Evolutionary conservation across 148 eudicot species (phyloP), one percentile per base, ranked within the genome.

Genomic region (Rhododendron williamsianum): DNA sequence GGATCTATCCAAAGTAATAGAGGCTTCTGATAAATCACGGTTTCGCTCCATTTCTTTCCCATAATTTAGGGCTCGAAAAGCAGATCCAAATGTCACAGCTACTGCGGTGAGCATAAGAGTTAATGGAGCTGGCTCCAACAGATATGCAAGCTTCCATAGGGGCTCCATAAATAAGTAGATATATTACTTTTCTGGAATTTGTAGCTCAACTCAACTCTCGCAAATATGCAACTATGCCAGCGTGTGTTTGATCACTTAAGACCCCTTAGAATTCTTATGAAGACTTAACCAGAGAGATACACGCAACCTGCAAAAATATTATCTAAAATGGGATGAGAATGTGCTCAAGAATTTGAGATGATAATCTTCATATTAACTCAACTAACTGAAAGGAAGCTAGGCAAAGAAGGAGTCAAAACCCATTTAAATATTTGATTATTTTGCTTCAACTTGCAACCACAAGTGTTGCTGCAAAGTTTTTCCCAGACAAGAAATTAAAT

Each of bases 31-130:
- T 2, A 93, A 87, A 76, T 97, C 98, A 72, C 94, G 98, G 86
- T 95, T 97, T n/a, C 91, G 85, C 83, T 94, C 99, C 99, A 97
- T 97, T 87, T 95, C 98, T 86, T 95, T 97, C 33, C 98, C 95
- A 84, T 95, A 93, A 87, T 89, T 92, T 77, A 97, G 90, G 85
- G 99, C 98, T 84, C 99, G 92, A 84, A 93, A 93, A 81, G 99
- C 99, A 71, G 99, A 94, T 48, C 92, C 98, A 86, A 89, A 94
- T 81, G 98, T 91, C 82, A 97, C 99, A 79, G 94, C 94, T 27
- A 97, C 87, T 21, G 99, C 99, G 6, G 99, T 97, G 77, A 94
- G 19, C 67, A 97, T 94, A 78, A 97, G 97, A 87, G 96, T 92
- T 67, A 94, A 30, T 0, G 99, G 93, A 86, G 99, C 98, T 58